Percentiles rank a stretch among this genome's conserved stretches.
Evolutionary conservation across 139 green algal genomes (phyloP).

Genomic region (Haematococcus lacustris): DNA sequence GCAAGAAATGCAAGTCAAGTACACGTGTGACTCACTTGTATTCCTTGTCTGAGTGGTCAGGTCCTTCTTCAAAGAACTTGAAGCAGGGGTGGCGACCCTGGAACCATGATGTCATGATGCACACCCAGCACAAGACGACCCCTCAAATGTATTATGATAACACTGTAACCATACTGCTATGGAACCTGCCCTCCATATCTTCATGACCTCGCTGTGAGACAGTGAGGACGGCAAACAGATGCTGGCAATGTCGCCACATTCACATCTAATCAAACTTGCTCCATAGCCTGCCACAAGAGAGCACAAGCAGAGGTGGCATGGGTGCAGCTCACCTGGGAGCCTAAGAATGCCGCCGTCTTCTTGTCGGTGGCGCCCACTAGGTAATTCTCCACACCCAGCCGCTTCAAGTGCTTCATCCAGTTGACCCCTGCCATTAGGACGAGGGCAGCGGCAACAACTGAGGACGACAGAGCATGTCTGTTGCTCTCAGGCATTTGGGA

Average conservation of each 20-base stretch:
- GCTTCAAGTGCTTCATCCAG: conserved; percentile 37
- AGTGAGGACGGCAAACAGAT: too few species aligned
- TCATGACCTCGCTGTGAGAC: background rate
- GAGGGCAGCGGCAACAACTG: too few species aligned
- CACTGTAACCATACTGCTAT: background rate
- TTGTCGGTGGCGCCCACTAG: conserved; percentile 20
- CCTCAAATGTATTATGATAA: background rate
- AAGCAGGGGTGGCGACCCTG: conserved; percentile 31
- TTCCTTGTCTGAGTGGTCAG: conserved; percentile 1
- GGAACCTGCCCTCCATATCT: background rate
- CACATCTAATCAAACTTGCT: background rate
- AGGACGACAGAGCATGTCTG: too few species aligned
- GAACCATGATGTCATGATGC: background rate
- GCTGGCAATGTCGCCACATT: too few species aligned
- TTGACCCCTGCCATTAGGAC: conserved; percentile 16
- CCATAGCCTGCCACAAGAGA: background rate
- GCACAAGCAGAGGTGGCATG: background rate
- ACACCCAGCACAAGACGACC: background rate
- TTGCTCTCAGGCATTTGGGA: too few species aligned
- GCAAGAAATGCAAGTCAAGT: background rate
- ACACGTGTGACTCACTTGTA: conserved; percentile 21
- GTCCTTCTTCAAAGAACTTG: conserved; percentile 32
- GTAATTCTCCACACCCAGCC: conserved; percentile 23
- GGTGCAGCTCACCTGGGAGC: background rate
- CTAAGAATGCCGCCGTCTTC: conserved; percentile 2